These are phyloP conservation scores for Penicillium sp. DNA, from an alignment of 2,329 filamentous ascomycete species.

Conservation along the genomic window DNA sequence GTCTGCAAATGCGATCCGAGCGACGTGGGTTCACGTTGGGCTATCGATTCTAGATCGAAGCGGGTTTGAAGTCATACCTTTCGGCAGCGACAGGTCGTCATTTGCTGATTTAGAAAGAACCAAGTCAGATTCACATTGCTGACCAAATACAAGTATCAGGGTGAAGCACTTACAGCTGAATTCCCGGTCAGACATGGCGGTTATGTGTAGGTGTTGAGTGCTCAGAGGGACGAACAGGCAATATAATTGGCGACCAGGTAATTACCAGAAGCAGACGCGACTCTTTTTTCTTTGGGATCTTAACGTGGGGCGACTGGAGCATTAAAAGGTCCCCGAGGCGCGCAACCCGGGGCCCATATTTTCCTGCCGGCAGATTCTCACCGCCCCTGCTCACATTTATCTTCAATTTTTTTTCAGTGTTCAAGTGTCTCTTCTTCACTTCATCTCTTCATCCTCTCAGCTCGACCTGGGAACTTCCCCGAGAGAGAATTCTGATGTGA, in stretches of 20 bases:
- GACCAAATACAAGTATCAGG: conserved; percentile 4
- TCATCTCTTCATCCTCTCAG: conserved; percentile 9
- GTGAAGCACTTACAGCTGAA: conserved; percentile 41
- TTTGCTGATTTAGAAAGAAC: conserved; percentile 35
- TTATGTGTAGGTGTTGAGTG: conserved; percentile 21
- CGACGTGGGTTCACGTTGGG: too few relatives aligned
- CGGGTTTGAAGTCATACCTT: conserved; percentile 38
- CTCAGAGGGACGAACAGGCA: neutral
- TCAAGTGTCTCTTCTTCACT: conserved; percentile 1
- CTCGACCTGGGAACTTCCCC: conserved; percentile 10
- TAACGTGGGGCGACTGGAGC: conserved; percentile 16
- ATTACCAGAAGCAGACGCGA: neutral
- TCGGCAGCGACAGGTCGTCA: conserved; percentile 56
- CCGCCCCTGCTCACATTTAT: conserved; percentile 20
- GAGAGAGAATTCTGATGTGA: conserved; percentile 16
- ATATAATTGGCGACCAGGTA: neutral
- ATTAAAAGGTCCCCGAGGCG: conserved; percentile 2
- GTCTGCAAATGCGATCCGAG: neutral
- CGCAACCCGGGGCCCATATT: conserved; percentile 15
- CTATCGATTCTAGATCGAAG: neutral
- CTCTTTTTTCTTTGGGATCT: conserved; percentile 12
- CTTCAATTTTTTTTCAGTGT: conserved; percentile 17
- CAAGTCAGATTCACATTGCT: conserved; percentile 18
- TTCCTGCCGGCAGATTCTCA: conserved; percentile 26
- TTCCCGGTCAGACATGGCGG: conserved; percentile 52